phyloP scores from a whole-genome alignment of 2,329 filamentous ascomycete genomes.

The Sphaerulina populicola region DNA sequence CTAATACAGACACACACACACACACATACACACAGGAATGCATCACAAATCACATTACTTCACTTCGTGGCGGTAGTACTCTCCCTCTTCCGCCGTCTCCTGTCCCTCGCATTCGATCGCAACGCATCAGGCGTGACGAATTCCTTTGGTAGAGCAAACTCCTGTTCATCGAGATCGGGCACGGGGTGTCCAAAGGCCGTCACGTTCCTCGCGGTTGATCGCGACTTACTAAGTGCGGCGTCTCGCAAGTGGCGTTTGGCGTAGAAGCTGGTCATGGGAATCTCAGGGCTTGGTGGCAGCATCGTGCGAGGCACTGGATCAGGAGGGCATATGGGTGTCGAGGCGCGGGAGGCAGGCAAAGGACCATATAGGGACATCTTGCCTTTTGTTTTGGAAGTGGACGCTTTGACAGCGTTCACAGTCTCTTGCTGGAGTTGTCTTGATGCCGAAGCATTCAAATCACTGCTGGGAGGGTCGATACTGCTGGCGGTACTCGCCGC shows the following conservation, averaged over 20 bases:
- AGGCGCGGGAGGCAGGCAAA: slow-evolving; percentile 10
- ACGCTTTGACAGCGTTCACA: slow-evolving; percentile 42
- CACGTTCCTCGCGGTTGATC: slow-evolving; percentile 49
- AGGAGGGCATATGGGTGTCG: slow-evolving; percentile 13
- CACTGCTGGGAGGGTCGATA: slow-evolving; percentile 54
- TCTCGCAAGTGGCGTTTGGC: slow-evolving; percentile 70
- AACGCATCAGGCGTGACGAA: slow-evolving; percentile 44
- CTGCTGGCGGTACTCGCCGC: slow-evolving; percentile 35
- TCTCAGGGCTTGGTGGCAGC: slow-evolving; percentile 34
- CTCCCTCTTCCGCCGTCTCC: slow-evolving; percentile 52
- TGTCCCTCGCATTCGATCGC: slow-evolving; percentile 53
- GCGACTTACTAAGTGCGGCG: slow-evolving; percentile 58
- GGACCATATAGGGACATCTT: slow-evolving; percentile 25
- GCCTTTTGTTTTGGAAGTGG: slow-evolving; percentile 29
- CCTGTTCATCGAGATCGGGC: slow-evolving; percentile 60
- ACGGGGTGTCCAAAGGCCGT: slow-evolving; percentile 75
- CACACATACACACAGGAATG: neutral
- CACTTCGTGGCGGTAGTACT: slow-evolving; percentile 27
- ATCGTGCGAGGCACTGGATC: neutral
- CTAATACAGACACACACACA: neutral
- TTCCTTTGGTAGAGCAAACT: slow-evolving; percentile 68
- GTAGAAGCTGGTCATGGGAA: slow-evolving; percentile 71
- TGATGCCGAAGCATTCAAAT: slow-evolving; percentile 62
- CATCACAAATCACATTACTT: neutral
- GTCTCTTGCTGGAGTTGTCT: slow-evolving; percentile 70